phyloP scores from a whole-genome alignment of 768 basidiomycete species.

The Tremella fuciformis region DNA sequence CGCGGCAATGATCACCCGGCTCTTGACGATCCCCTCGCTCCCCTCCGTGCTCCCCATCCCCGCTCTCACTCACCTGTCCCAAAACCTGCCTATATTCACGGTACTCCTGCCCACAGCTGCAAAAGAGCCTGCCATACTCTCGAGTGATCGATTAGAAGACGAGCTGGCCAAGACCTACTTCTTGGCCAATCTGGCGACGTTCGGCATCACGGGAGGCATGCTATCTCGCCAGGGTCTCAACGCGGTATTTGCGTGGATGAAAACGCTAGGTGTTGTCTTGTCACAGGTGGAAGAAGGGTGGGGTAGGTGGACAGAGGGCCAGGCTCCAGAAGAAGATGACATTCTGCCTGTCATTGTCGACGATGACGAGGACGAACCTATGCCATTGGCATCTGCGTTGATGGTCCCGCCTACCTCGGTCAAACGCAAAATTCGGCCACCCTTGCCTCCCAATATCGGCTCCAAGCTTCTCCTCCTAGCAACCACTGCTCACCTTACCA shows the following conservation, averaged over 20 bases:
- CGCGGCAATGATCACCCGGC: constrained; percentile 55
- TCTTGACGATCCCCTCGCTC: constrained; percentile 72
- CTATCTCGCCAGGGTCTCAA: constrained; percentile 25
- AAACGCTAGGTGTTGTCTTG: constrained; percentile 27
- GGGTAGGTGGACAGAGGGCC: constrained; percentile 47
- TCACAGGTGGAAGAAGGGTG: constrained; percentile 34
- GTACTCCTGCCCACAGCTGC: constrained; percentile 38
- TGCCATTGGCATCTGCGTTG: background rate
- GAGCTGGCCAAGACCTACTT: constrained; percentile 57
- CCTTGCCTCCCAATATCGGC: constrained; percentile 53
- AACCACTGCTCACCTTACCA: constrained; percentile 51
- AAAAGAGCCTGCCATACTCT: constrained; percentile 19
- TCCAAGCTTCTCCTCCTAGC: constrained; percentile 65
- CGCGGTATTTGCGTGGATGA: constrained; percentile 35
- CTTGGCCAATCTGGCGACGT: constrained; percentile 60
- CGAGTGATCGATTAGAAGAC: constrained; percentile 20
- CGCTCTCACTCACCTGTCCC: constrained; percentile 64
- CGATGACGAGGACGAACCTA: constrained; percentile 30
- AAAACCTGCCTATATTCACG: constrained; percentile 61
- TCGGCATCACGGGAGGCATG: constrained; percentile 46
- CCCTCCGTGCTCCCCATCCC: constrained; percentile 64
- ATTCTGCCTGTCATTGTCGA: constrained; percentile 10
- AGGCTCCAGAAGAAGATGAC: constrained; percentile 25
- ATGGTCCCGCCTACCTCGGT: constrained; percentile 41
- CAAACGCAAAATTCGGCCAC: constrained; percentile 55